Evolutionary conservation across 306 rosid species (phyloP), one percentile per base, ranked within the genome.

Genomic region (Vachellia collinsii): DNA sequence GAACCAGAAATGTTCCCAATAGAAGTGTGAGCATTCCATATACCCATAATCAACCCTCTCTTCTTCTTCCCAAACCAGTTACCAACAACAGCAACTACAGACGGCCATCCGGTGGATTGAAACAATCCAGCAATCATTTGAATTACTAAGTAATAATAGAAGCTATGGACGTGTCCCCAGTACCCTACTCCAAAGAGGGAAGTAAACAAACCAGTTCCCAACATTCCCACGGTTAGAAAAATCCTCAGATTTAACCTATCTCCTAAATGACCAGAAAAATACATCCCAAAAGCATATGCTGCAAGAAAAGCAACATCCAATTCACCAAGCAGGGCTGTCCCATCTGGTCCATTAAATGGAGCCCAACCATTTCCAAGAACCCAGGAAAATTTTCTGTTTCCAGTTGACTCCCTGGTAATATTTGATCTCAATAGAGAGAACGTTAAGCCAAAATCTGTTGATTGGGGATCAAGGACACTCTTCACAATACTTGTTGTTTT

Each of bases 1-100:
- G 99, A 96, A 70, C 99, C 99, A 1, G 93, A 71, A 82, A 96
- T 96, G 82, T 96, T 96, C 77, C 99, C 98, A 74, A 96, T 39
- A n/a, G 99, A 96, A 71, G 99, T 96, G 75, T 93, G 99, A 54
- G 99, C 98, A 92, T 96, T 96, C 99, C 99, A 96, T 73, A 93
- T 91, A 20, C 99, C 99, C 99, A 96, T 93, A 76, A 96, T 96
- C 69, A 96, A 75, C 38, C 99, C 99, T 83, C 99, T 93, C 89
- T 93, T 96, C 82, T 85, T 88, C 91, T 96, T 96, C 44, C 98
- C 98, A 81, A 96, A 96, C 99, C 98, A 96, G 47, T 93, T 90
- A 13, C 98, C 99, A 1, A 96, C 89, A 72, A 96, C 97, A 14
- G 98, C 98, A 64, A 96, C 99, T 0, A 96, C 99, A 0, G 98